Evolutionary conservation across 371 early-diverging fungal genomes (phyloP).

Genomic region (Mortierella sp.): DNA sequence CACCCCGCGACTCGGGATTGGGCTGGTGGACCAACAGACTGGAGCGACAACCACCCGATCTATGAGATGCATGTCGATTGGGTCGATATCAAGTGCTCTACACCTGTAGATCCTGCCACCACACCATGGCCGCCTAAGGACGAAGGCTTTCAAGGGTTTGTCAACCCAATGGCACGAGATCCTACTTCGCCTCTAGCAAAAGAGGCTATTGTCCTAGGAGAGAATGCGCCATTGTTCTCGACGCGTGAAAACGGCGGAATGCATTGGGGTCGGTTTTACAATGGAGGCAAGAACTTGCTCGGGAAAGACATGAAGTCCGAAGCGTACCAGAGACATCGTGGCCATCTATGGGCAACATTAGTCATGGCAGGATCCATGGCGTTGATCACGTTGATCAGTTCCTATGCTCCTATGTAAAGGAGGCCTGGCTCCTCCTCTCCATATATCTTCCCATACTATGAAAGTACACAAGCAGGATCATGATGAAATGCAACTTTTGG

Average conservation of each 20-base stretch:
- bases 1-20: slow-evolving; percentile 67
- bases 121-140: slow-evolving; percentile 43
- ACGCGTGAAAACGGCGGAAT: slow-evolving; percentile 31
- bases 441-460: neutral
- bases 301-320: neutral
- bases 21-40: slow-evolving; percentile 73
- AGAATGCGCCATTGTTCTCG: slow-evolving; percentile 33
- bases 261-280: slow-evolving; percentile 38
- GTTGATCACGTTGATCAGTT: neutral
- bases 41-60: slow-evolving; percentile 43
- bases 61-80: slow-evolving; percentile 46
- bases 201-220: slow-evolving; percentile 36
- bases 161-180: slow-evolving; percentile 29
- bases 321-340: neutral
- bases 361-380: neutral
- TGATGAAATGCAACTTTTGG: too few species aligned
- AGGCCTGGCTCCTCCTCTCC: neutral
- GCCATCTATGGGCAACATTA: neutral
- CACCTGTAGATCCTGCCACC: slow-evolving; percentile 20
- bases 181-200: slow-evolving; percentile 12
- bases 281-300: slow-evolving; percentile 1
- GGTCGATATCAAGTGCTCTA: slow-evolving; percentile 34
- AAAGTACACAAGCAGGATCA: too few species aligned
- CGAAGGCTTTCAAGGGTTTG: slow-evolving; percentile 29
- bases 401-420: neutral